These are phyloP conservation scores for Flaveria ramosissima DNA, from an alignment of 129 eudicot genomes.

Conservation along the genomic window DNA sequence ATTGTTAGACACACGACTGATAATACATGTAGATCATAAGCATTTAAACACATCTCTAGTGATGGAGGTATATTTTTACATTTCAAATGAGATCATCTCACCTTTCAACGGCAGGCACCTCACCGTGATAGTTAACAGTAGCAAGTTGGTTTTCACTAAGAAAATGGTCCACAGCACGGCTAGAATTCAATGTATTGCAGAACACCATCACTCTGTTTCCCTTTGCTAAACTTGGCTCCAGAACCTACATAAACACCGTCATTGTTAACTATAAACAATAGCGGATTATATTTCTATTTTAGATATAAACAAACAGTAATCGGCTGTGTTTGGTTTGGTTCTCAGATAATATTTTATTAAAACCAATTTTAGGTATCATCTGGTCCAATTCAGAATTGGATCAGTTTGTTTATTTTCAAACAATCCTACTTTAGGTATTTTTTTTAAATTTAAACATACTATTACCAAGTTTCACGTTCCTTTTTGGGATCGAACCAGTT, in stretches of 20 bases:
- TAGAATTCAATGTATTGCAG: conserved; percentile 86
- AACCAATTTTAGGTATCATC: no score
- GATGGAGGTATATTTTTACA: conserved; percentile 6
- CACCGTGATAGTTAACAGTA: conserved; percentile 97
- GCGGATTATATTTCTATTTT: conserved; percentile 6
- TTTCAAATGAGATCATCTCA: conserved; percentile 35
- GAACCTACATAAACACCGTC: conserved; percentile 54
- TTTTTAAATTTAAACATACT: no score
- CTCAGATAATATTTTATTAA: no score
- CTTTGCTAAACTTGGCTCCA: conserved; percentile 94
- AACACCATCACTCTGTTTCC: conserved; percentile 96
- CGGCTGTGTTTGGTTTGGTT: no score
- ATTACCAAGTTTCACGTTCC: no score
- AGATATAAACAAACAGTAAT: not conserved
- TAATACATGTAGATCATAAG: not conserved
- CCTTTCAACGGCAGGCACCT: conserved; percentile 97
- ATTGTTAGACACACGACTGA: not conserved
- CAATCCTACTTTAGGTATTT: no score
- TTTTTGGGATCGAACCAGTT: no score
- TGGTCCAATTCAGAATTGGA: no score
- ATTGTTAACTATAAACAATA: conserved; percentile 4
- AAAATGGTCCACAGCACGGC: conserved; percentile 97
- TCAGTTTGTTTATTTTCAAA: no score
- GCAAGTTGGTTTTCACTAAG: conserved; percentile 75
- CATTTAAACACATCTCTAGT: not conserved